Evolutionary conservation across 192 early-diverging fungal species (phyloP).

Genomic region (Radiomyces spectabilis): DNA sequence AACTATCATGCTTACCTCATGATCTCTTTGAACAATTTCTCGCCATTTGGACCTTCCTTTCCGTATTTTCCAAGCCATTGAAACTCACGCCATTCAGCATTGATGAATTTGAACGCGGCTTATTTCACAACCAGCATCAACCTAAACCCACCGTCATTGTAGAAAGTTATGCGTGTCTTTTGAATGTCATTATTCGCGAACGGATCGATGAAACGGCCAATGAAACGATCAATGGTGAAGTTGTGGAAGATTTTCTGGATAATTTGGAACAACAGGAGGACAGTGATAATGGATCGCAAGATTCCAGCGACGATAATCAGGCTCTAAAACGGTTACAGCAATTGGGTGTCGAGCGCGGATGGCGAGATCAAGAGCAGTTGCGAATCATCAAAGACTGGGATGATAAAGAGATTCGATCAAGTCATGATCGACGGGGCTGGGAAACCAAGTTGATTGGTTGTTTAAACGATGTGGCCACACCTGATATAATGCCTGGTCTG

Average conservation of each 20-base stretch:
- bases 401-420: constrained; percentile 28
- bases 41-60: constrained; percentile 62
- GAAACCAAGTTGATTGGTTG: constrained; percentile 39
- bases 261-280: not conserved
- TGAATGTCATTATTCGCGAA: constrained; percentile 44
- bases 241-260: constrained; percentile 12
- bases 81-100: constrained; percentile 64
- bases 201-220: constrained; percentile 19
- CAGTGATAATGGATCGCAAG: not conserved
- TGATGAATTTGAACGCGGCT: constrained; percentile 66
- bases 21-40: constrained; percentile 39
- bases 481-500: constrained; percentile 32
- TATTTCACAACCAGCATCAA: constrained; percentile 40
- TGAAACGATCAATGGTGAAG: constrained; percentile 13
- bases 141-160: constrained; percentile 34
- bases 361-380: constrained; percentile 13
- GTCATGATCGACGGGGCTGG: constrained; percentile 36
- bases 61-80: constrained; percentile 55
- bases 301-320: not conserved
- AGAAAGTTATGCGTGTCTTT: constrained; percentile 37
- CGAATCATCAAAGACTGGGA: constrained; percentile 43
- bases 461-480: constrained; percentile 43
- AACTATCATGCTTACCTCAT: constrained; percentile 41
- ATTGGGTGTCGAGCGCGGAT: not conserved
- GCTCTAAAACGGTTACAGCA: not conserved